A percentile compares a stretch with the other conserved stretches of the same genome.
Evolutionary conservation across 2,329 filamentous ascomycete genomes (phyloP).

Genomic region (Aspergillus sp.): DNA sequence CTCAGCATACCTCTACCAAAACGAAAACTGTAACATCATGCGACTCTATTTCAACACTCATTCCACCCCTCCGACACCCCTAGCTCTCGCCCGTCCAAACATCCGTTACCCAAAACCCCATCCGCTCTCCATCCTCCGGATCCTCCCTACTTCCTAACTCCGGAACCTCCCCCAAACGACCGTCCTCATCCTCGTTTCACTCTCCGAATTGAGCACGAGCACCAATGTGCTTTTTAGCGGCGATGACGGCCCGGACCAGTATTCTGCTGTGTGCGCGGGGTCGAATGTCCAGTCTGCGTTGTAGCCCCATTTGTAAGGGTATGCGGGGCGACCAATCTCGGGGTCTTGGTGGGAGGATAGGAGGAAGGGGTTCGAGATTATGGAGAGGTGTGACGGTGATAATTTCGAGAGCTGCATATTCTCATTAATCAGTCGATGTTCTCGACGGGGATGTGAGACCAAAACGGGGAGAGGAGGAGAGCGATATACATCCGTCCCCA

Average conservation of each 20-base stretch:
- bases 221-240: slow-evolving; percentile 34
- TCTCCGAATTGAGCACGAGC: slow-evolving; percentile 38
- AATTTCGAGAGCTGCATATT: slow-evolving; percentile 41
- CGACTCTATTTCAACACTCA: slow-evolving; percentile 28
- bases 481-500: slow-evolving; percentile 50
- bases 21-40: slow-evolving; percentile 39
- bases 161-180: slow-evolving; percentile 38
- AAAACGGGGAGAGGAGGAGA: too few relatives aligned
- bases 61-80: slow-evolving; percentile 31
- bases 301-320: slow-evolving; percentile 47
- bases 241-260: slow-evolving; percentile 40
- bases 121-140: background rate
- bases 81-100: too few relatives aligned
- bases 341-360: slow-evolving; percentile 54
- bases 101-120: slow-evolving; percentile 32
- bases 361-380: slow-evolving; percentile 50
- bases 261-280: slow-evolving; percentile 39
- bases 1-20: slow-evolving; percentile 11
- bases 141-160: slow-evolving; percentile 22
- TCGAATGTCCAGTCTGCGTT: slow-evolving; percentile 42
- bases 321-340: slow-evolving; percentile 46
- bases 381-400: slow-evolving; percentile 39
- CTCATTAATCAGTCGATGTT: slow-evolving; percentile 31
- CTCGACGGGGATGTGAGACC: too few relatives aligned
- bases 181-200: slow-evolving; percentile 26